phyloP scores from a whole-genome alignment of 106 monocot species.

The Platanthera zijinensis region DNA sequence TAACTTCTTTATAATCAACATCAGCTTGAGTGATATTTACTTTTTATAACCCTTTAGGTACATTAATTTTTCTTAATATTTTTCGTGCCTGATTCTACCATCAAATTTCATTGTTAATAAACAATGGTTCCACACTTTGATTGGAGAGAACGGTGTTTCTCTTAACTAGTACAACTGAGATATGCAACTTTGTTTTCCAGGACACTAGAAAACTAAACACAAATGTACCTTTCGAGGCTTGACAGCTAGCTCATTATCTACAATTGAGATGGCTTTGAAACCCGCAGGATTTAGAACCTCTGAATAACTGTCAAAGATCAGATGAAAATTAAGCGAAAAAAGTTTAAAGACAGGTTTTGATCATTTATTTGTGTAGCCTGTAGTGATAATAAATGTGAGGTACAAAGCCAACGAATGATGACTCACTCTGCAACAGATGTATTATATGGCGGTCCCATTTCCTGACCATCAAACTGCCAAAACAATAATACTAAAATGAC shows the following conservation, averaged over 20 bases:
- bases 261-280: constrained; percentile 35
- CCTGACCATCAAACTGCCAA: constrained; percentile 32
- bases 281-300: constrained; percentile 37
- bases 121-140: no score
- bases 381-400: not conserved
- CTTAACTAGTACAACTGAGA: not conserved
- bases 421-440: constrained; percentile 34
- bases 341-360: not conserved
- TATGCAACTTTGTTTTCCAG: not conserved
- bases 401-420: not conserved
- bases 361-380: not conserved
- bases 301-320: constrained; percentile 34
- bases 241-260: constrained; percentile 62
- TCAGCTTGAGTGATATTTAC: no score
- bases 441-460: constrained; percentile 41
- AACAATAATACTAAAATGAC: not conserved
- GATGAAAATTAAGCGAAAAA: not conserved
- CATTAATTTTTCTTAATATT: no score
- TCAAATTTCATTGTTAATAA: no score
- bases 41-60: no score
- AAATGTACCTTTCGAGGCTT: constrained; percentile 41
- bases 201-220: not conserved
- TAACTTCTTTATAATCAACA: no score
- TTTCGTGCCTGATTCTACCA: no score
- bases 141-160: no score